phyloP scores from a whole-genome alignment of 2,329 filamentous ascomycete species.

The Calonectria hongkongensis region DNA sequence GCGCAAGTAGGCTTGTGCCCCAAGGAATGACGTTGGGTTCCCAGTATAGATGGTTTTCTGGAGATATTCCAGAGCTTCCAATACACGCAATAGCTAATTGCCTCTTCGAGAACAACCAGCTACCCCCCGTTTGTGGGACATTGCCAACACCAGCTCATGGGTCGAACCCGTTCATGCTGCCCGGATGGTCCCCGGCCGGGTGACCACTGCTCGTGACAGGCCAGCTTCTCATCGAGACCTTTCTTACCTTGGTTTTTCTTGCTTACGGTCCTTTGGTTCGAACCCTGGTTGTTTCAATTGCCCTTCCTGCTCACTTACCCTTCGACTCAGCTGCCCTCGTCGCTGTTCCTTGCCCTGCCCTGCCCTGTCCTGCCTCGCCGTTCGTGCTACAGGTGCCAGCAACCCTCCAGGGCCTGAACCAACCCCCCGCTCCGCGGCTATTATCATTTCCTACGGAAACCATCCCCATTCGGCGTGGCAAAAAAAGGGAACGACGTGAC shows the following conservation, averaged over 20 bases:
- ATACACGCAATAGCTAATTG: slow-evolving; percentile 20
- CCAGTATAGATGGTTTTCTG: slow-evolving; percentile 7
- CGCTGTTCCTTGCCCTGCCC: slow-evolving; percentile 3
- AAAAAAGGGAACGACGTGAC: slow-evolving; percentile 28
- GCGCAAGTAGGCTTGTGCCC: slow-evolving; percentile 42
- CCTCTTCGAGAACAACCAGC: slow-evolving; percentile 25
- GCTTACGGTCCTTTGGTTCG: slow-evolving; percentile 33
- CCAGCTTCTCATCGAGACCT: slow-evolving; percentile 34
- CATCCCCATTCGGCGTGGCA: slow-evolving; percentile 42
- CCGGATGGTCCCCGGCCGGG: slow-evolving; percentile 38
- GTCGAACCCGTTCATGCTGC: slow-evolving; percentile 49
- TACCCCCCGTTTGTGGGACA: slow-evolving; percentile 47
- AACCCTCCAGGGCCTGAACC: slow-evolving; percentile 31
- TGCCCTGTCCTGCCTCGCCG: slow-evolving; percentile 3
- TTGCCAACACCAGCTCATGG: slow-evolving; percentile 44
- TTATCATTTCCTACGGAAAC: slow-evolving; percentile 30
- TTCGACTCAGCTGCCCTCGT: slow-evolving; percentile 46
- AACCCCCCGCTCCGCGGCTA: background rate
- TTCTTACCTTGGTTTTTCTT: slow-evolving; percentile 24
- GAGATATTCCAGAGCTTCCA: slow-evolving; percentile 14
- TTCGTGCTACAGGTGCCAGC: slow-evolving; percentile 24
- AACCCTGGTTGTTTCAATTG: slow-evolving; percentile 44
- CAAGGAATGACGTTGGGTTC: slow-evolving; percentile 50
- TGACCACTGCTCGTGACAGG: slow-evolving; percentile 39
- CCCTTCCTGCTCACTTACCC: slow-evolving; percentile 41